Evolutionary conservation across 345 rosid genomes (phyloP).

Genomic region (Heritiera fomes): DNA sequence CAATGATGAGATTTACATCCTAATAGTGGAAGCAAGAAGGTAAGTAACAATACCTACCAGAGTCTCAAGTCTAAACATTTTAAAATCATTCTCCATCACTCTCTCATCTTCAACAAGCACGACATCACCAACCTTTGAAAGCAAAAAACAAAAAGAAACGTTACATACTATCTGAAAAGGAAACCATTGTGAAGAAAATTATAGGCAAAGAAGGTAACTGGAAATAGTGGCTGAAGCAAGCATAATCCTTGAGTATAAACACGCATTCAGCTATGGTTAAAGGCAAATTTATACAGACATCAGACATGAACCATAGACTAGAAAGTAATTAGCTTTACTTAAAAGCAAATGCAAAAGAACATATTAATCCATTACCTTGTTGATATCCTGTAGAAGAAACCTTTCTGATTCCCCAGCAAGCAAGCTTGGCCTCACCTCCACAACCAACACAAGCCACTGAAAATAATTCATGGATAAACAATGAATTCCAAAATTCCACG

Average conservation of each 20-base stretch:
- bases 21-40: background rate
- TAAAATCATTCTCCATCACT: conserved; percentile 59
- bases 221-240: conserved; percentile 4
- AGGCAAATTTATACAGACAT: background rate
- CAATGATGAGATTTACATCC: conserved; percentile 2
- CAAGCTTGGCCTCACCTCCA: conserved; percentile 81
- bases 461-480: background rate
- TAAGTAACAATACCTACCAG: conserved; percentile 49
- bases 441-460: conserved; percentile 71
- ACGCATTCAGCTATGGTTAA: background rate
- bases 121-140: conserved; percentile 80
- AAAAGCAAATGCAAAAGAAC: background rate
- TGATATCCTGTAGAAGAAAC: conserved; percentile 61
- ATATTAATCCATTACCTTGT: conserved; percentile 41
- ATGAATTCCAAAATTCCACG: background rate
- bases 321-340: background rate
- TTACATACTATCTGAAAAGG: background rate
- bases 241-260: background rate
- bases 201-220: background rate
- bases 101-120: conserved; percentile 70
- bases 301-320: background rate
- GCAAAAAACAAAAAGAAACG: background rate
- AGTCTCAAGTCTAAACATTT: conserved; percentile 76
- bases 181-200: background rate
- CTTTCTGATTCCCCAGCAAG: conserved; percentile 85